A percentile compares a stretch with the other conserved stretches of the same genome.
phyloP scores from a whole-genome alignment of 2,329 filamentous ascomycete species.

The Trichoderma cornu-damae region DNA sequence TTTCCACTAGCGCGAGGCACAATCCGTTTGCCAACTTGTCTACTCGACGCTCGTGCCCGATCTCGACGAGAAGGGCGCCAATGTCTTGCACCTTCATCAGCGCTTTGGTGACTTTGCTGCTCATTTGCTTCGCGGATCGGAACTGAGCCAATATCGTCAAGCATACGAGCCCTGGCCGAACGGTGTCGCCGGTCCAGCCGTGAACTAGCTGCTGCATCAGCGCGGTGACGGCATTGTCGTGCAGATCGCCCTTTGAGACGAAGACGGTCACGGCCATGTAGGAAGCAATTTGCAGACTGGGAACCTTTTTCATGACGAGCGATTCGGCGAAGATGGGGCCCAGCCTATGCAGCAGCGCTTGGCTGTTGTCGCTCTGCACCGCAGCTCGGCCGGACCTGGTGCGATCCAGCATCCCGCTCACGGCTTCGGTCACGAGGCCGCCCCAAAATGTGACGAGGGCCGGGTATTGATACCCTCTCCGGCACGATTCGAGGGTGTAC shows the following conservation, averaged over 20 bases:
- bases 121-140: conserved; percentile 63
- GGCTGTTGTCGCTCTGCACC: conserved; percentile 74
- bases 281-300: conserved; percentile 76
- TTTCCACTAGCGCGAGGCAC: conserved; percentile 60
- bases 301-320: conserved; percentile 66
- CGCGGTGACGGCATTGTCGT: conserved; percentile 73
- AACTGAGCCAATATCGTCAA: conserved; percentile 78
- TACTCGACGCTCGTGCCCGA: conserved; percentile 60
- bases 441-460: conserved; percentile 86
- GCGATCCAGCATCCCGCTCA: conserved; percentile 75
- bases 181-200: conserved; percentile 70
- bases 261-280: conserved; percentile 89
- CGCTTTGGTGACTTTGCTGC: conserved; percentile 63
- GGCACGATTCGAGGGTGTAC: conserved; percentile 71
- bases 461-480: conserved; percentile 66
- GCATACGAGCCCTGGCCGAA: conserved; percentile 69
- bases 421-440: conserved; percentile 76
- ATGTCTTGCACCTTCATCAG: conserved; percentile 60
- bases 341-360: conserved; percentile 65
- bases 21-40: conserved; percentile 68
- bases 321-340: conserved; percentile 70
- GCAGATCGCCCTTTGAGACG: conserved; percentile 73
- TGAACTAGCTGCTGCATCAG: conserved; percentile 84
- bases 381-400: conserved; percentile 69
- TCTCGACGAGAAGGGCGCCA: conserved; percentile 52